These are phyloP conservation scores for Paraphoma chrysanthemicola DNA, from an alignment of 2,329 filamentous ascomycete species.

Conservation along the genomic window DNA sequence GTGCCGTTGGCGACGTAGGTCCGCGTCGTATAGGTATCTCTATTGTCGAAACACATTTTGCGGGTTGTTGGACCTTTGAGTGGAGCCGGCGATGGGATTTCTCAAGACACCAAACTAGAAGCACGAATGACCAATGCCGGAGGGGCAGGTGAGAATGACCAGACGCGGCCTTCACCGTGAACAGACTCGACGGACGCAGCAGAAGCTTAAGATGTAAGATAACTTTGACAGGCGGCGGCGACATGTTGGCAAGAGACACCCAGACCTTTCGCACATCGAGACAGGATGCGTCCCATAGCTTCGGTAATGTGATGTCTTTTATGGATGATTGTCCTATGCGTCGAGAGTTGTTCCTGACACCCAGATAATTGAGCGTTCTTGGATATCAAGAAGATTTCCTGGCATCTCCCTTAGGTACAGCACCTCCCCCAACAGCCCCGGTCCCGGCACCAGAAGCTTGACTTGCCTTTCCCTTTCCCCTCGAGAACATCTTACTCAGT, in stretches of 20 bases:
- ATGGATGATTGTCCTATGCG: no score
- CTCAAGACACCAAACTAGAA: neutral
- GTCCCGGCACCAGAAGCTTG: conserved; percentile 33
- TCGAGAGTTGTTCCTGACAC: no score
- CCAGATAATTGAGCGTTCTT: neutral
- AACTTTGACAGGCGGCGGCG: no score
- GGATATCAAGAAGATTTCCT: conserved; percentile 9
- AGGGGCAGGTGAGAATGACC: neutral
- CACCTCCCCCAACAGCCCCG: conserved; percentile 42
- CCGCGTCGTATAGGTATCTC: conserved; percentile 22
- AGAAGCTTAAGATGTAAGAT: no score
- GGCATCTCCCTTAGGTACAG: conserved; percentile 27
- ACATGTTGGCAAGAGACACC: no score
- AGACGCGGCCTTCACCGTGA: neutral
- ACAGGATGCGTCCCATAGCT: no score
- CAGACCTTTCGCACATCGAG: no score
- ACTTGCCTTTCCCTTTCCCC: conserved; percentile 26
- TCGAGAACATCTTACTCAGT: conserved; percentile 49
- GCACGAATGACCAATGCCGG: neutral
- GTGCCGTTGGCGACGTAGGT: conserved; percentile 20
- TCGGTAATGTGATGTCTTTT: no score
- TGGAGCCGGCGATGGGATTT: neutral
- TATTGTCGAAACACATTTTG: conserved; percentile 35
- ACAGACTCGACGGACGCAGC: no score
- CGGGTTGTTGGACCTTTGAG: neutral